Conservation (phyloP, 345 rosid species). For the Corchorus capsularis region DNA sequence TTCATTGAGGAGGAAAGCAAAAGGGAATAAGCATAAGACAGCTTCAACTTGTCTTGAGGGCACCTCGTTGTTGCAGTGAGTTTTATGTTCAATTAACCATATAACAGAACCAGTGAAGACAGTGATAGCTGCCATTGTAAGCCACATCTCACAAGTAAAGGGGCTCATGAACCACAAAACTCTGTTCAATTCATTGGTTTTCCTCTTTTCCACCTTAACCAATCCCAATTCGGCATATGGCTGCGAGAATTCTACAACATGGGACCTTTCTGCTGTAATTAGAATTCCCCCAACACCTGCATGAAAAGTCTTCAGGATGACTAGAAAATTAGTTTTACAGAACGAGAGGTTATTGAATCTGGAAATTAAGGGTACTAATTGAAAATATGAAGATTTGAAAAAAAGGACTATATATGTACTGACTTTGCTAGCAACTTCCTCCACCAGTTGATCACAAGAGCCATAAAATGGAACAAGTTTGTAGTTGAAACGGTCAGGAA, state of each 20-base stretch:
- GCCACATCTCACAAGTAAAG: constrained; percentile 22
- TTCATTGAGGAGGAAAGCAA: constrained; percentile 17
- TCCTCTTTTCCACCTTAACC: constrained; percentile 5
- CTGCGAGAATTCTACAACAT: constrained; percentile 11
- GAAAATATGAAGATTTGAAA: too few species aligned
- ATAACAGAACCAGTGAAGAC: constrained; percentile 25
- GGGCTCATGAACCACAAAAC: constrained; percentile 15
- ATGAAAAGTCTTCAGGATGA: constrained; percentile 23
- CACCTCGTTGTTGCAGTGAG: background rate
- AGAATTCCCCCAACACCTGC: constrained; percentile 21
- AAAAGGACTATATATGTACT: too few species aligned
- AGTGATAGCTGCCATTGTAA: constrained; percentile 6
- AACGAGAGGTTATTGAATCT: too few species aligned
- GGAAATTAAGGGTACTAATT: too few species aligned
- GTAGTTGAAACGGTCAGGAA: background rate
- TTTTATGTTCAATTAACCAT: constrained; percentile 21
- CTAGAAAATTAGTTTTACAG: too few species aligned
- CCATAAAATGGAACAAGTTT: background rate
- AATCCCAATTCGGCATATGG: background rate
- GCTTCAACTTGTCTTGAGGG: background rate
- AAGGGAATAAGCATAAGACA: constrained; percentile 13
- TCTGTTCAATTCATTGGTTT: background rate
- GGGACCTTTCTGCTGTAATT: constrained; percentile 1
- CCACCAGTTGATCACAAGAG: background rate
- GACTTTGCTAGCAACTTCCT: background rate